These are phyloP conservation scores for Aaosphaeria arxii DNA, from an alignment of 2,329 filamentous ascomycete species.

Conservation along the genomic window DNA sequence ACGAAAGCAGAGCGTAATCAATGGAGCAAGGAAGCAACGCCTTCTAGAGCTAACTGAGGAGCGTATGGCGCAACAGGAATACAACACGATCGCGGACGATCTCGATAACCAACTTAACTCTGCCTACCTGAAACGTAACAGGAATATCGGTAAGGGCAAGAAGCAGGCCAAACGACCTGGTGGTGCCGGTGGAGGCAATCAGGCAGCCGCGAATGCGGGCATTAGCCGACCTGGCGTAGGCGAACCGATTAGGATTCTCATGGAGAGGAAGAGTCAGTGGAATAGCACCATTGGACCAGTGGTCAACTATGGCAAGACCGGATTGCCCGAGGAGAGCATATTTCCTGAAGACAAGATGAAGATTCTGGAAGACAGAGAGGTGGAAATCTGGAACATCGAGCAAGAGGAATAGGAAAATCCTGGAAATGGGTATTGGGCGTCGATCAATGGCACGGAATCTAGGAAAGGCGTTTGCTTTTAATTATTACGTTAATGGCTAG, in stretches of 20 bases:
- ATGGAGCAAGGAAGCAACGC: slow-evolving; percentile 85
- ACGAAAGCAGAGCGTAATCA: slow-evolving; percentile 78
- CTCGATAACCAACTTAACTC: slow-evolving; percentile 92
- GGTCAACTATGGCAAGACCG: slow-evolving; percentile 77
- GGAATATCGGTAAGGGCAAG: slow-evolving; percentile 90
- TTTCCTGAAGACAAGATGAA: slow-evolving; percentile 74
- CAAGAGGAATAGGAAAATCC: slow-evolving; percentile 56
- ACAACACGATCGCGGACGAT: slow-evolving; percentile 93
- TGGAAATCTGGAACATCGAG: slow-evolving; percentile 76
- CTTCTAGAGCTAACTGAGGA: slow-evolving; percentile 86
- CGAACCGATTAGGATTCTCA: slow-evolving; percentile 84
- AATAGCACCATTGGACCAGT: slow-evolving; percentile 87
- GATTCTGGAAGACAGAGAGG: slow-evolving; percentile 69
- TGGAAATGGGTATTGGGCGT: too few species aligned
- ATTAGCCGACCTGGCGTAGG: slow-evolving; percentile 63
- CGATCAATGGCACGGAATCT: too few species aligned
- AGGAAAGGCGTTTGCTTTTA: too few species aligned
- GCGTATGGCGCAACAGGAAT: slow-evolving; percentile 94
- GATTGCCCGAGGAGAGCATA: slow-evolving; percentile 72
- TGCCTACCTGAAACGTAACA: slow-evolving; percentile 91
- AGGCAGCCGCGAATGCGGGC: slow-evolving; percentile 43
- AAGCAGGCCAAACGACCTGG: slow-evolving; percentile 77
- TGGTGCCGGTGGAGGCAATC: slow-evolving; percentile 69
- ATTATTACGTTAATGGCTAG: too few species aligned
- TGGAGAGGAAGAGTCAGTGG: slow-evolving; percentile 89